Percentiles rank a stretch among this genome's conserved stretches.
Conservation (phyloP, 192 early-diverging fungal species). For the Jimgerdemannia flammicorona region DNA sequence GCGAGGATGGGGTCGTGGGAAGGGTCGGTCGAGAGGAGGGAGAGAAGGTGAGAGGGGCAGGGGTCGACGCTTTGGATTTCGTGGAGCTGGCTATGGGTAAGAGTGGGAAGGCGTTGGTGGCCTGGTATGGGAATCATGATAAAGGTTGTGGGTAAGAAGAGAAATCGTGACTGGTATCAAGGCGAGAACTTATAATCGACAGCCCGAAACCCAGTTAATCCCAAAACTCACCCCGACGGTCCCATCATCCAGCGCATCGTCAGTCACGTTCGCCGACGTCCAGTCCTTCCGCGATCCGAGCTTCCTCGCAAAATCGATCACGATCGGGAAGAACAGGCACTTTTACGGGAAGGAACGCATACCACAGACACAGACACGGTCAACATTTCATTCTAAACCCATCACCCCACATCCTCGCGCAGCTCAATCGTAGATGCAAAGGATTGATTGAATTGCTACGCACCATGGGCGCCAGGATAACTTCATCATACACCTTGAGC, state of each 20-base stretch:
- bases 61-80: background rate
- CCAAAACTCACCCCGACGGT: background rate
- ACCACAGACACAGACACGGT: background rate
- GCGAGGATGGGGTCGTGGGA: background rate
- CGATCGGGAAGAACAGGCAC: conserved; percentile 41
- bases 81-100: background rate
- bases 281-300: background rate
- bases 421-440: background rate
- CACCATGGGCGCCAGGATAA: conserved; percentile 74
- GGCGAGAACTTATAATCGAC: no score
- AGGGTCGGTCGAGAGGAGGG: background rate
- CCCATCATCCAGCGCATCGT: conserved; percentile 2
- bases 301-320: conserved; percentile 29
- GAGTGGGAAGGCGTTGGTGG: background rate
- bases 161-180: no score
- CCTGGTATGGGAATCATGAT: background rate
- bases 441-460: background rate
- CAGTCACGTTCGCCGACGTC: background rate
- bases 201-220: no score
- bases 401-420: background rate
- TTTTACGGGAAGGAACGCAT: background rate
- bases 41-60: background rate
- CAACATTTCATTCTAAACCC: no score
- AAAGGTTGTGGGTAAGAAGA: no score
- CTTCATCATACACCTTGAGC: conserved; percentile 87